phyloP scores from a whole-genome alignment of 139 green algal species.

The Axilococcus clingmanii region DNA sequence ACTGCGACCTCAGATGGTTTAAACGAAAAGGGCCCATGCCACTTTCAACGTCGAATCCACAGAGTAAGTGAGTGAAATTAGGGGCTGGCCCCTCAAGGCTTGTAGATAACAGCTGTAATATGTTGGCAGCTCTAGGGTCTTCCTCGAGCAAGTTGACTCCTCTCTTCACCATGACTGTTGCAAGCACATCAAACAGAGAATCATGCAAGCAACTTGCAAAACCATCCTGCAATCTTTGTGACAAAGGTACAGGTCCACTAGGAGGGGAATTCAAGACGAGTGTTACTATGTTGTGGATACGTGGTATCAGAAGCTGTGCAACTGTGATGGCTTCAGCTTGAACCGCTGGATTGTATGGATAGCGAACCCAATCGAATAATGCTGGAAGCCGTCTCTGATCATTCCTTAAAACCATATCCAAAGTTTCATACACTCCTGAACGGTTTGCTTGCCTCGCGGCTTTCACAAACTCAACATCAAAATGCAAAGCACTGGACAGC shows the following conservation, averaged over 20 bases:
- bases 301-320: constrained; percentile 19
- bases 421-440: constrained; percentile 20
- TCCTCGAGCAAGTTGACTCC: no score
- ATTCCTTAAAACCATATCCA: constrained; percentile 33
- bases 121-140: constrained; percentile 17
- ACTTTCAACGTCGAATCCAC: constrained; percentile 61
- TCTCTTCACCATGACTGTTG: no score
- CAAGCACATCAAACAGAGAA: no score
- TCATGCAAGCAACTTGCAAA: constrained; percentile 28
- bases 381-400: constrained; percentile 27
- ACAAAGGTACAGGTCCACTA: not conserved
- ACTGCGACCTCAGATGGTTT: constrained; percentile 3
- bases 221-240: constrained; percentile 18
- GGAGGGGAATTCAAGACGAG: constrained; percentile 27
- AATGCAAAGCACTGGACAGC: constrained; percentile 34
- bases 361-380: constrained; percentile 58
- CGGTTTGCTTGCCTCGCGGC: not conserved
- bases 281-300: constrained; percentile 47
- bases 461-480: constrained; percentile 20
- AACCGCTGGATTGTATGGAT: constrained; percentile 39
- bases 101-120: constrained; percentile 30
- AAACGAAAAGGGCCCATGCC: not conserved
- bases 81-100: constrained; percentile 29
- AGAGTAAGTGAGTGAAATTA: constrained; percentile 62
- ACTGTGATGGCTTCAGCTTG: constrained; percentile 54